phyloP scores from a whole-genome alignment of 1,139 yeast genomes.

The Pneumocystis canis region DNA sequence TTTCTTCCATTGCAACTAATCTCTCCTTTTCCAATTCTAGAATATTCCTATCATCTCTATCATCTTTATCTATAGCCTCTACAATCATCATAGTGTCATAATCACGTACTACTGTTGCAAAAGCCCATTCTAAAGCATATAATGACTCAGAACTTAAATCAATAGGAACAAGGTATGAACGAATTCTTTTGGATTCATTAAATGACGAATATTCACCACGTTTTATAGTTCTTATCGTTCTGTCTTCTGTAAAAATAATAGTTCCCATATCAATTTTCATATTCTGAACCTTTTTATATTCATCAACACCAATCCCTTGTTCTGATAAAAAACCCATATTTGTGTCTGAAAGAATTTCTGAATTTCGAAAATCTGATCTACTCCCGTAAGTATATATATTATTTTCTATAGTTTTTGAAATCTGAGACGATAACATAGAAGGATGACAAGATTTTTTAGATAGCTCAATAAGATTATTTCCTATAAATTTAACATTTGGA shows the following conservation, averaged over 20 bases:
- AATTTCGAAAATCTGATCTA: not conserved
- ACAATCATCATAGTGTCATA: slow-evolving; percentile 72
- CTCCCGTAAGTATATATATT: not conserved
- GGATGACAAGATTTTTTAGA: not conserved
- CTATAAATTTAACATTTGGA: not conserved
- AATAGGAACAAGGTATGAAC: slow-evolving; percentile 57
- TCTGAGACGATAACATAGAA: not conserved
- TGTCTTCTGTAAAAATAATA: slow-evolving; percentile 31
- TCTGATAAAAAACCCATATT: slow-evolving; percentile 55
- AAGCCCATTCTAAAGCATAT: slow-evolving; percentile 78
- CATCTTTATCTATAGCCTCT: slow-evolving; percentile 54
- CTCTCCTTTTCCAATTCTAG: slow-evolving; percentile 29
- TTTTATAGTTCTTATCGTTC: slow-evolving; percentile 45
- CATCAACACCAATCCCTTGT: slow-evolving; percentile 48
- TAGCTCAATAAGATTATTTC: not conserved
- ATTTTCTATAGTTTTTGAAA: not conserved
- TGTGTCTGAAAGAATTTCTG: not conserved
- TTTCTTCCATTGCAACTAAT: slow-evolving; percentile 43
- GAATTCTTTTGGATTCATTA: slow-evolving; percentile 40
- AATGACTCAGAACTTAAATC: slow-evolving; percentile 75
- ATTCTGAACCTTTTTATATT: slow-evolving; percentile 46
- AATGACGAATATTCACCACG: slow-evolving; percentile 43
- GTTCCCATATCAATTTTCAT: slow-evolving; percentile 45
- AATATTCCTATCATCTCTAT: slow-evolving; percentile 16
- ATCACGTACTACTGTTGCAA: slow-evolving; percentile 74